Percentiles rank a stretch among this genome's conserved stretches.
phyloP scores from a whole-genome alignment of 2,329 filamentous ascomycete genomes.

The Hypoxylon sp. region DNA sequence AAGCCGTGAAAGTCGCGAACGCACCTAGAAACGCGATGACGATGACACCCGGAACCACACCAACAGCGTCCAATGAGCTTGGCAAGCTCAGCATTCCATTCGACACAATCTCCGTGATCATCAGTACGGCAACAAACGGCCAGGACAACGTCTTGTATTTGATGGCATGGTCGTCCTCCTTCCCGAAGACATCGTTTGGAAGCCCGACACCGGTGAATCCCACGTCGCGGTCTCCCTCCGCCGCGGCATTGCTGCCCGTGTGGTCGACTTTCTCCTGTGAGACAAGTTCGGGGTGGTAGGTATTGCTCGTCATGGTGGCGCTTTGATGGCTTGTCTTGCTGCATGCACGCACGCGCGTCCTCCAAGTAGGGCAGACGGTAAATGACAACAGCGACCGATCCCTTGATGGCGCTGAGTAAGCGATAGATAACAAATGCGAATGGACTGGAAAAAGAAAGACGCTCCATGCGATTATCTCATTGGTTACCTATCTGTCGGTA shows the following conservation, averaged over 20 bases:
- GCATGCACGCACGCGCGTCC: constrained; percentile 1
- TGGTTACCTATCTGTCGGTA: not conserved
- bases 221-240: constrained; percentile 21
- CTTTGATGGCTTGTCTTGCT: not conserved
- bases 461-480: not conserved
- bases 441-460: not conserved
- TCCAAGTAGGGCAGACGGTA: not conserved
- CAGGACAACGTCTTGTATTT: constrained; percentile 69
- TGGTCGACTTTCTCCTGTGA: constrained; percentile 23
- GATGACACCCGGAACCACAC: constrained; percentile 66
- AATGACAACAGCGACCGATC: not conserved
- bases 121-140: constrained; percentile 66
- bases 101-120: constrained; percentile 70
- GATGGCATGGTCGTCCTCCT: constrained; percentile 57
- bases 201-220: constrained; percentile 36
- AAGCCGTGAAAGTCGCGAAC: constrained; percentile 67
- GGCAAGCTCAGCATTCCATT: constrained; percentile 69
- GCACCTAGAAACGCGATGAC: constrained; percentile 65
- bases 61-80: constrained; percentile 65
- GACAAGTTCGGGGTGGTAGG: constrained; percentile 18
- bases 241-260: not conserved
- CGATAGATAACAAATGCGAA: not conserved
- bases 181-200: constrained; percentile 60
- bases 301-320: constrained; percentile 20
- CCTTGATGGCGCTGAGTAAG: constrained; percentile 1